Evolutionary conservation across 495 filamentous ascomycete species (phyloP).

Genomic region (Podospora bellae-mahoneyi): DNA sequence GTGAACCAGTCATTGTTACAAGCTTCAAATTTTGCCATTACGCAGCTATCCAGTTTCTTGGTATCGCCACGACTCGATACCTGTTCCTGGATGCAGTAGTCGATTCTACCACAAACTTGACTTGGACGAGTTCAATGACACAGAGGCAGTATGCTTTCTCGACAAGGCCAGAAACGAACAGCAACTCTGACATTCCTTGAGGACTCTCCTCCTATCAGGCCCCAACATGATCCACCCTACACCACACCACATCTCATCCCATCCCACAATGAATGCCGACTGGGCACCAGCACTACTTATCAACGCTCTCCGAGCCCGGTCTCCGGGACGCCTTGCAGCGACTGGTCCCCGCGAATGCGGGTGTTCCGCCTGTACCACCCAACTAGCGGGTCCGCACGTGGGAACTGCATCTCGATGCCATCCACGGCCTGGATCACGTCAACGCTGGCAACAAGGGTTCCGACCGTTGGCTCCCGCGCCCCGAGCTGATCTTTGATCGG

Average conservation of each 20-base stretch:
- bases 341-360: not conserved
- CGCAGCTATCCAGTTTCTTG: not conserved
- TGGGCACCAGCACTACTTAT: not conserved
- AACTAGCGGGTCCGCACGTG: slow-evolving; percentile 1
- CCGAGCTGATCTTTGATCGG: not conserved
- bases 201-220: not conserved
- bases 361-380: not conserved
- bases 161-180: too few species aligned
- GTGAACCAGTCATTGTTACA: not conserved
- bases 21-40: not conserved
- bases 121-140: too few species aligned
- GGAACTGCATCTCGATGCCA: not conserved
- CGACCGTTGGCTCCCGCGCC: not conserved
- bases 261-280: not conserved
- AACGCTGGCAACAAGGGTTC: slow-evolving; percentile 7
- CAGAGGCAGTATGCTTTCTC: too few species aligned
- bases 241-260: not conserved
- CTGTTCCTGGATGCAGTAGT: not conserved
- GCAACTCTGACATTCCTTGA: too few species aligned
- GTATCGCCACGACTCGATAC: too few species aligned
- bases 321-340: not conserved
- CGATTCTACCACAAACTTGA: not conserved
- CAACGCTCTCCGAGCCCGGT: not conserved
- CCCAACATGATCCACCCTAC: too few species aligned
- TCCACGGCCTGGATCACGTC: slow-evolving; percentile 1